A percentile compares a stretch with the other conserved stretches of the same genome.
phyloP scores from a whole-genome alignment of 2,329 filamentous ascomycete genomes.

The Colletotrichum navitas region DNA sequence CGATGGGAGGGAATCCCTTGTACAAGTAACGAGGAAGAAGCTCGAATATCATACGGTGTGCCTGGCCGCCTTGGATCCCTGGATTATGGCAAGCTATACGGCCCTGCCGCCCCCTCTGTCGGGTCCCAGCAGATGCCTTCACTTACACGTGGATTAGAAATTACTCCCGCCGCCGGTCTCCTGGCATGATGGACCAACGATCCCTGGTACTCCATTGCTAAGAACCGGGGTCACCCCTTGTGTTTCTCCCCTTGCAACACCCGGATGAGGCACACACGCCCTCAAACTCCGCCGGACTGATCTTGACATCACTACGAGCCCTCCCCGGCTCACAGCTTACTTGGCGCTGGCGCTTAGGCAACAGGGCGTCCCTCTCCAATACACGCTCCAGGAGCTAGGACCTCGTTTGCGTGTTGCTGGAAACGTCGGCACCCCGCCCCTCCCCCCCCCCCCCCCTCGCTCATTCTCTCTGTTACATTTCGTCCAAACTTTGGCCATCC shows the following conservation, averaged over 20 bases:
- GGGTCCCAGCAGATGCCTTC: constrained; percentile 17
- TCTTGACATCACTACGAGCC: constrained; percentile 39
- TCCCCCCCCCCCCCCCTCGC: neutral
- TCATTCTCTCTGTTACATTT: neutral
- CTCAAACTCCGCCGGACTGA: constrained; percentile 34
- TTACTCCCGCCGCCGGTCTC: constrained; percentile 29
- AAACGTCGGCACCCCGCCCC: neutral
- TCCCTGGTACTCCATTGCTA: constrained; percentile 23
- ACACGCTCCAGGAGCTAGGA: constrained; percentile 34
- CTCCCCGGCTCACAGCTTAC: constrained; percentile 16
- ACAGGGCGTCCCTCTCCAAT: constrained; percentile 15
- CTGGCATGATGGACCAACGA: constrained; percentile 30
- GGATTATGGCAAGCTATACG: constrained; percentile 3
- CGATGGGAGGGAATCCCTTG: neutral
- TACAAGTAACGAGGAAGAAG: neutral
- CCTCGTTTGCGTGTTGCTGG: constrained; percentile 15
- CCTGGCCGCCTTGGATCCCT: neutral
- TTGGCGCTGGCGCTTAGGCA: constrained; percentile 35
- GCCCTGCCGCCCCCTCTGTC: constrained; percentile 11
- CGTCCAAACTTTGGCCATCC: constrained; percentile 7
- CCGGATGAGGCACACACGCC: constrained; percentile 27
- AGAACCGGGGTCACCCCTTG: constrained; percentile 10
- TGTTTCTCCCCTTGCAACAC: neutral
- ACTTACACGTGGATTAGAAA: constrained; percentile 37
- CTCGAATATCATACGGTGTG: constrained; percentile 1